A percentile compares a stretch with the other conserved stretches of the same genome.
Conservation (phyloP, 768 basidiomycete genomes). For the Mycena rosella region DNA sequence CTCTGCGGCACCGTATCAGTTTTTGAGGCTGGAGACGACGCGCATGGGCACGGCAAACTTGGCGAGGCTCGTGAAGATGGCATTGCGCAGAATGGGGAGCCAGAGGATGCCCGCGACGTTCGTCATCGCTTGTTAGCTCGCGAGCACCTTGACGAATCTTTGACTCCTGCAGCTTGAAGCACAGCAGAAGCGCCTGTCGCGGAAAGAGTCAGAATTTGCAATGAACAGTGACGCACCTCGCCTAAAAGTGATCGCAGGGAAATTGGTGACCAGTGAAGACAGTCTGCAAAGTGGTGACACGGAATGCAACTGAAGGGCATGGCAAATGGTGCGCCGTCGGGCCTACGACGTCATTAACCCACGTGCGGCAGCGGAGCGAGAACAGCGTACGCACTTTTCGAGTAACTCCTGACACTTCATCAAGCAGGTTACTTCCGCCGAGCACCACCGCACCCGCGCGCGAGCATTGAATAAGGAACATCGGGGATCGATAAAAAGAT, state of each 20-base stretch:
- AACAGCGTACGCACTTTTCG: too few relatives aligned
- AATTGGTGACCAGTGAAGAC: slow-evolving; percentile 91
- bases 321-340: too few relatives aligned
- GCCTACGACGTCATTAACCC: too few relatives aligned
- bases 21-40: slow-evolving; percentile 87
- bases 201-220: slow-evolving; percentile 9
- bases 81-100: slow-evolving; percentile 89
- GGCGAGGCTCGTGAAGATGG: slow-evolving; percentile 91
- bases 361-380: too few relatives aligned
- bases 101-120: slow-evolving; percentile 92
- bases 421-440: too few relatives aligned
- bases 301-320: too few relatives aligned
- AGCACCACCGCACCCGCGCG: too few relatives aligned
- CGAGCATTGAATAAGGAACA: too few relatives aligned
- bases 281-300: too few relatives aligned
- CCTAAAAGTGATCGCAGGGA: slow-evolving; percentile 83
- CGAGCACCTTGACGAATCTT: slow-evolving; percentile 91
- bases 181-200: slow-evolving; percentile 83
- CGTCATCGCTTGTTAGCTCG: slow-evolving; percentile 86
- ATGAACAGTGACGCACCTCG: slow-evolving; percentile 67
- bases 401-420: too few relatives aligned
- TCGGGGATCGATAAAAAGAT: too few relatives aligned
- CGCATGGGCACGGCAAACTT: slow-evolving; percentile 93
- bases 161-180: slow-evolving; percentile 96
- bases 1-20: slow-evolving; percentile 66